Evolutionary conservation across 495 filamentous ascomycete species (phyloP), one percentile per base, ranked within the genome.

Genomic region (Penicillium lividum): DNA sequence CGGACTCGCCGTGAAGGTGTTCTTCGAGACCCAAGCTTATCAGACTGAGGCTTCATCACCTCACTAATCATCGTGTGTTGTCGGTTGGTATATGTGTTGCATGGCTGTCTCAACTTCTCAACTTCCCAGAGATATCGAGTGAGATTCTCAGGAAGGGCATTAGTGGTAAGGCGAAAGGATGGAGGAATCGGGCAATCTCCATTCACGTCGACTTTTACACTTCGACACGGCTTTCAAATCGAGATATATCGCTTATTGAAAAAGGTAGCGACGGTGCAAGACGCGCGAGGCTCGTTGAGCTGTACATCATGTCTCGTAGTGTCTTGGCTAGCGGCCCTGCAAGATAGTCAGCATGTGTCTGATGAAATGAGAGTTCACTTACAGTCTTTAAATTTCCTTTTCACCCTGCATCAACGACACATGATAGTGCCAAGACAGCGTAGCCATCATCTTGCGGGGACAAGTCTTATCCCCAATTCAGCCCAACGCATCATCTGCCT

Each of bases 271-370:
- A 46, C 15, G 29, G n/a, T 51, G 49, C 29, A 51, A 51, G 47
- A 33, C 29, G 13, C 47, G 47, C 47, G 8, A 50, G 33, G 30
- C 49, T 18, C 30, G 49, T 51, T 25, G 3, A 38, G 43, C n/a
- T 27, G 34, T 15, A 38, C 31, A 31, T 51, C 15, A 51, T 34
- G n/a, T 36, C 30, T 38, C 30, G 28, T 15, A 51, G 49, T 31
- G 49, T 51, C 49, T 27, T 51, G 45, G 7, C 25, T 48, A 48
- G 27, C n/a, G 27, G 22, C 45, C 45, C 45, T 48, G 11, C 45
- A 51, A 51, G 49, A 36, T 51, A 25, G 49, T 51, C 15, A 51
- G 49, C 30, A 51, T 51, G 30, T 27, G 22, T 51, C 30, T 38
- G 33, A 27, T 51, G 9, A 29, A 15, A 22, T 22, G 29, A 36